Evolutionary conservation across 306 rosid genomes (phyloP), one percentile per base, ranked within the genome.

Genomic region (Cicer cuneatum): DNA sequence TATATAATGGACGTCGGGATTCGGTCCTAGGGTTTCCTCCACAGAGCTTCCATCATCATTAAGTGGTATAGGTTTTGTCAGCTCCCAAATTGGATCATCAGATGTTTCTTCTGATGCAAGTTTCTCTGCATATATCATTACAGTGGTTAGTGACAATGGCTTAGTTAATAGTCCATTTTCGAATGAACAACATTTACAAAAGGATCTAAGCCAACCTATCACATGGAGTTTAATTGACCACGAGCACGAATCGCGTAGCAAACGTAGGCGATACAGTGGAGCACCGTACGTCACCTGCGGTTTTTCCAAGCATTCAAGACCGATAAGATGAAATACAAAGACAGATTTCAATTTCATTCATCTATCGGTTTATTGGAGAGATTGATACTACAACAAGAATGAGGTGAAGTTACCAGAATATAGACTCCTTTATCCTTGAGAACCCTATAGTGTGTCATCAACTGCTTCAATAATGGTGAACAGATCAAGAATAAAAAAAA

Each of bases 381-480:
- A 63, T 45, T 33, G 53, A 66, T 10, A 53, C 49, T 21, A 52
- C 66, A 38, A 52, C 66, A 38, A 52, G 7, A 74, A 68, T 12
- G 79, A 58, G 78, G 45, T 3, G 76, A 10, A 68, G 2, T 87
- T 92, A 90, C 98, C 98, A 92, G 86, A 64, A 92, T 73, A 80
- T 92, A 92, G 69, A 88, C 92, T 85, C 98, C 98, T 81, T 85
- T 81, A 75, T 87, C 87, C 96, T 88, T 85, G 87, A 92, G 98
- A 80, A 90, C 93, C 98, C 98, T 92, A 85, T 88, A 92, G 86
- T 88, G 89, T 90, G 90, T 86, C 85, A 92, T 87, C 81, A 92
- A 92, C 98, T 85, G 92, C 93, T 90, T 90, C 92, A 88, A 88
- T 92, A 88, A 83, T 87, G 87, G 88, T 86, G 89, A 82, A 86